Conservation (phyloP, 1,284 basidiomycete species). For the Psilocybe mexicana region DNA sequence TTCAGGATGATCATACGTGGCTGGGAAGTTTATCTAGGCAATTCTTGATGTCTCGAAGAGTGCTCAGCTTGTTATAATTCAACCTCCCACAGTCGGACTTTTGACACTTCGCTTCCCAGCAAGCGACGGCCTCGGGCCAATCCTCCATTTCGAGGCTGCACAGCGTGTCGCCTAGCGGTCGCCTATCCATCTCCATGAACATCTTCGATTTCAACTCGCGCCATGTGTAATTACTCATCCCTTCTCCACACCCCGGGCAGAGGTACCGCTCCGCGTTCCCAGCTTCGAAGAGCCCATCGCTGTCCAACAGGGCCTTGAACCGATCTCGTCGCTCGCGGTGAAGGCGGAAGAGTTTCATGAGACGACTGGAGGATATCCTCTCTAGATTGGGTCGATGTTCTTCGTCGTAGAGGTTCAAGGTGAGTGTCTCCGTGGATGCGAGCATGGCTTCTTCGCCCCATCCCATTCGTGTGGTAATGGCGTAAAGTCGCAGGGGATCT, state of each 20-base stretch:
- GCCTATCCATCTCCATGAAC: constrained; percentile 40
- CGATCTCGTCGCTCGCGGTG: constrained; percentile 34
- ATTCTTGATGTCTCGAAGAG: constrained; percentile 39
- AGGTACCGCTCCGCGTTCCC: constrained; percentile 27
- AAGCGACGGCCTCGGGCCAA: constrained; percentile 44
- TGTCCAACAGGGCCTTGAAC: constrained; percentile 31
- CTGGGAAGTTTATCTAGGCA: constrained; percentile 39
- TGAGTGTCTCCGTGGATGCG: constrained; percentile 36
- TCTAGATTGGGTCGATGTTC: constrained; percentile 26
- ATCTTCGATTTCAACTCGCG: constrained; percentile 38
- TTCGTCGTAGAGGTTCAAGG: constrained; percentile 31
- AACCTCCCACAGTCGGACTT: constrained; percentile 37
- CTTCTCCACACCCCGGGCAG: constrained; percentile 31
- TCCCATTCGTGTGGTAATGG: constrained; percentile 37
- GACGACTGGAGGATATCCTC: constrained; percentile 28
- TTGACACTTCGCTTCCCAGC: constrained; percentile 42
- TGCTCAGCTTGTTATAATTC: constrained; percentile 42
- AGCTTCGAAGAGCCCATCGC: constrained; percentile 29
- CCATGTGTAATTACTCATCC: constrained; percentile 35
- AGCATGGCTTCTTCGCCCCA: constrained; percentile 42
- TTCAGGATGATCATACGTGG: background rate
- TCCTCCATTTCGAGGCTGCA: constrained; percentile 34
- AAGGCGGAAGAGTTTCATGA: constrained; percentile 33
- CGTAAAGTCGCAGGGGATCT: constrained; percentile 39
- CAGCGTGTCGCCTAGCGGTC: constrained; percentile 41